Percentiles rank a stretch among this genome's conserved stretches.
phyloP scores from a whole-genome alignment of 768 basidiomycete genomes.

The Serendipita sp. region DNA sequence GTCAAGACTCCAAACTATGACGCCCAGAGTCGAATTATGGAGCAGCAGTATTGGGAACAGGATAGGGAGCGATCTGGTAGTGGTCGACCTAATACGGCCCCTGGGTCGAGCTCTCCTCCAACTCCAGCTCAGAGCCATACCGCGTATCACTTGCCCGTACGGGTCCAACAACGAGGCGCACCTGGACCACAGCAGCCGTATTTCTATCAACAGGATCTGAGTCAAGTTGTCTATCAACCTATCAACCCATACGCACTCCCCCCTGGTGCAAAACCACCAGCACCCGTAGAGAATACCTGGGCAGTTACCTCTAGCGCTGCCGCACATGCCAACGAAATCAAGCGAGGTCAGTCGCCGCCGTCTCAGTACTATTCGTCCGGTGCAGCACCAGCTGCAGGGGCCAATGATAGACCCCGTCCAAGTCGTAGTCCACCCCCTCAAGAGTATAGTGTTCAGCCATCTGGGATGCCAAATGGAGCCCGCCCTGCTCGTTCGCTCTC shows the following conservation, averaged over 20 bases:
- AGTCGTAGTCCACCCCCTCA: constrained; percentile 14
- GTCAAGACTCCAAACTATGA: constrained; percentile 84
- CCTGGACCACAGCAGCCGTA: constrained; percentile 4
- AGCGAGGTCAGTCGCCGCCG: background rate
- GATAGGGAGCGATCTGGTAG: background rate
- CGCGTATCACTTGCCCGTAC: constrained; percentile 3
- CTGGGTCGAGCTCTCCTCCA: constrained; percentile 1
- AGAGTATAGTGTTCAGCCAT: background rate
- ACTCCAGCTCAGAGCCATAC: constrained; percentile 1
- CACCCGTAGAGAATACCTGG: constrained; percentile 9
- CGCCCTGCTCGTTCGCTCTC: background rate
- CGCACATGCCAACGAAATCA: background rate
- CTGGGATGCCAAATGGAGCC: background rate
- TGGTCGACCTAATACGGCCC: background rate
- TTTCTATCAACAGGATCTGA: constrained; percentile 8
- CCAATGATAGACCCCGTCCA: constrained; percentile 13
- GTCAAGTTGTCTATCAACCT: constrained; percentile 2
- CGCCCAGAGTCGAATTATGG: constrained; percentile 84
- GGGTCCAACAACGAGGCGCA: constrained; percentile 4
- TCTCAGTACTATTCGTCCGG: constrained; percentile 5
- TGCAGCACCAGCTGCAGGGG: constrained; percentile 4
- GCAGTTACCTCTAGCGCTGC: background rate
- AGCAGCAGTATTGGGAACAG: constrained; percentile 51
- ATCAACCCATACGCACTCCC: constrained; percentile 12
- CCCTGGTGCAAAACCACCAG: constrained; percentile 11